phyloP scores from a whole-genome alignment of 1,139 yeast species.

The Saccharomyces hybrid region DNA sequence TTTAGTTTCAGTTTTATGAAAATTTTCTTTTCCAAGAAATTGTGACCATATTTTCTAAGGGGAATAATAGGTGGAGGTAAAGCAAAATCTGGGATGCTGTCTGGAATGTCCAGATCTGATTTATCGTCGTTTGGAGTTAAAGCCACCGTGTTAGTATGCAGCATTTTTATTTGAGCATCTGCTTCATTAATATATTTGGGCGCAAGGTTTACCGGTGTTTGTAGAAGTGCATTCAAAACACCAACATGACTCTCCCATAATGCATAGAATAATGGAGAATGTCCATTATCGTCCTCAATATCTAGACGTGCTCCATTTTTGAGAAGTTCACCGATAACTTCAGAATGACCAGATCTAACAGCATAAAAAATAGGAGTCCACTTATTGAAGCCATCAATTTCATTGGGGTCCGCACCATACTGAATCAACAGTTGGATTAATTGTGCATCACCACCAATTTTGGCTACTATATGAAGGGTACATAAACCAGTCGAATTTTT shows the following conservation, averaged over 20 bases:
- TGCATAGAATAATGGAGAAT: conserved; percentile 78
- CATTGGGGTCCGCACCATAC: conserved; percentile 74
- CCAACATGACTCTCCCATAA: conserved; percentile 88
- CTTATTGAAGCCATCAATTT: conserved; percentile 72
- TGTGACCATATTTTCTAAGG: conserved; percentile 87
- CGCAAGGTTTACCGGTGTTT: conserved; percentile 13
- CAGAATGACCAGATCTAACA: conserved; percentile 73
- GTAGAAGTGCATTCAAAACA: conserved; percentile 60
- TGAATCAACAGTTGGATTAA: conserved; percentile 60
- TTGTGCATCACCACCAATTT: conserved; percentile 63
- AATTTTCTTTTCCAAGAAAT: conserved; percentile 82
- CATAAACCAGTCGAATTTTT: conserved; percentile 70
- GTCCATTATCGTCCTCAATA: conserved; percentile 72
- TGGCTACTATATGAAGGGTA: conserved; percentile 82
- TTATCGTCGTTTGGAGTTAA: conserved; percentile 5
- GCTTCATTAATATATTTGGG: conserved; percentile 11
- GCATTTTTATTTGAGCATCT: conserved; percentile 6
- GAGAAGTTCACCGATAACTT: conserved; percentile 65
- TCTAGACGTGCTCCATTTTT: conserved; percentile 61
- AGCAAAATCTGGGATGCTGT: conserved; percentile 75
- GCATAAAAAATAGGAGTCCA: conserved; percentile 95
- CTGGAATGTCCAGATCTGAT: conserved; percentile 6
- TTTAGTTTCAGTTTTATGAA: conserved; percentile 68
- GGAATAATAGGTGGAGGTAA: conserved; percentile 96
- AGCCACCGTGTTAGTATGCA: conserved; percentile 18